Evolutionary conservation across 164 flowering plant genomes (phyloP), one percentile per base, ranked within the genome.

Genomic region (Annona squamosa): DNA sequence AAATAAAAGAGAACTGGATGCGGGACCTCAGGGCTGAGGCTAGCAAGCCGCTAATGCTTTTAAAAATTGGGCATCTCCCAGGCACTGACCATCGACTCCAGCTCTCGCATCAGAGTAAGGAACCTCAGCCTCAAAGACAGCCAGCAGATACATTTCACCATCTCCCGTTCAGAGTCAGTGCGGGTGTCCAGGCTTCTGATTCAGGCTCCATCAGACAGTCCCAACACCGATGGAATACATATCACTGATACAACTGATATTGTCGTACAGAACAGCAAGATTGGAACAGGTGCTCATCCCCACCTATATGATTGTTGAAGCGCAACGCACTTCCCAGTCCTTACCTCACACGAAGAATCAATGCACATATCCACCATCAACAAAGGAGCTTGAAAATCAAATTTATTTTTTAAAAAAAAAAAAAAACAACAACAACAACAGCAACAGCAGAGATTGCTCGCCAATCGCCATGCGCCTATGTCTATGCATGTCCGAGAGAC

Each of bases 221-320:
- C 99, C 46, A 96, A 96, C 85, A 96, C 99, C 43, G 99, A 96
- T 77, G 99, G 99, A 69, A 90, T 95, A 72, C 99, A 95, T 77
- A 87, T 95, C 66, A 85, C 85, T 70, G 84, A 72, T 44, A 91
- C 99, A 48, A 90, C 97, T 1, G 85, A 90, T 73, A 90, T 96
- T 46, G 84, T 86, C 42, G 44, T 96, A 37, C 89, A 87, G 74
- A 82, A 88, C 77, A 79, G 84, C 86, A 90, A 85, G 79, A 95
- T 95, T 45, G 94, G 89, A 82, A 90, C 99, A 89, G 99, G 99
- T 94, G 64, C 62, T 44, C n/a, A 5, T 46, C 64, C 7, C 10
- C 62, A 48, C 17, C 16, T 37, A 26, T 26, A 26, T 26, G 37
- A 26, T 26, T 26, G 37, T 26, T 26, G 37, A 26, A 26, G 37